Conservation (phyloP, 2,329 filamentous ascomycete genomes). For the Apiospora saccharicola region DNA sequence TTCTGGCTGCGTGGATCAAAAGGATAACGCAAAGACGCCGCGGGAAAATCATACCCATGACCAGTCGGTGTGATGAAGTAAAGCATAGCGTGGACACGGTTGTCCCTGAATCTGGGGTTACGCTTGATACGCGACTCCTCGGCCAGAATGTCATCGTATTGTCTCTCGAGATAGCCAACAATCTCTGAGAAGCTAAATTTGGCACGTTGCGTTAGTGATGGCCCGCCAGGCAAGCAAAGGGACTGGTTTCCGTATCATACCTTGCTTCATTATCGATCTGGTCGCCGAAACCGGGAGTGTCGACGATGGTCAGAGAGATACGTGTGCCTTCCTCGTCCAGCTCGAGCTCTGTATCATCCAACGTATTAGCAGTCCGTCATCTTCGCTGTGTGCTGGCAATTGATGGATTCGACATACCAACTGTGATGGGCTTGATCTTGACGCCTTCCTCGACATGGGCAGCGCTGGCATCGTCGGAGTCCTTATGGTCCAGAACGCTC, state of each 20-base stretch:
- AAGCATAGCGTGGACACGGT: constrained; percentile 95
- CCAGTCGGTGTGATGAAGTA: constrained; percentile 99
- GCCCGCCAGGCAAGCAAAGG: constrained; percentile 15
- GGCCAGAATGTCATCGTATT: constrained; percentile 99
- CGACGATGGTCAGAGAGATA: constrained; percentile 97
- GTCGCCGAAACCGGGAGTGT: constrained; percentile 97
- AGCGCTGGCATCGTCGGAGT: constrained; percentile 86
- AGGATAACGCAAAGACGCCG: not conserved
- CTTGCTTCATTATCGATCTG: constrained; percentile 99
- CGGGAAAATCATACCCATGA: constrained; percentile 71
- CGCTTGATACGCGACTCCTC: constrained; percentile 99
- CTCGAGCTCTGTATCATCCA: constrained; percentile 73
- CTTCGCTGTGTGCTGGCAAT: not conserved
- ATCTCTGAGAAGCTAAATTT: constrained; percentile 88
- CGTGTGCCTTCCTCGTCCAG: constrained; percentile 98
- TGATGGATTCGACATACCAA: constrained; percentile 70
- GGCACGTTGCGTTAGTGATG: not conserved
- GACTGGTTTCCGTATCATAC: constrained; percentile 54
- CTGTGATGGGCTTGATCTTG: constrained; percentile 97
- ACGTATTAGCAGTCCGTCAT: constrained; percentile 32
- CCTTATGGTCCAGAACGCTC: constrained; percentile 88
- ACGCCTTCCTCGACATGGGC: constrained; percentile 96
- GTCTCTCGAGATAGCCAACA: constrained; percentile 96
- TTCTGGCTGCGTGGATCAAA: not conserved
- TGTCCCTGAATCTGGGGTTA: constrained; percentile 99